Evolutionary conservation across 2,329 filamentous ascomycete species (phyloP).

Genomic region (Waltergamsia citrina): DNA sequence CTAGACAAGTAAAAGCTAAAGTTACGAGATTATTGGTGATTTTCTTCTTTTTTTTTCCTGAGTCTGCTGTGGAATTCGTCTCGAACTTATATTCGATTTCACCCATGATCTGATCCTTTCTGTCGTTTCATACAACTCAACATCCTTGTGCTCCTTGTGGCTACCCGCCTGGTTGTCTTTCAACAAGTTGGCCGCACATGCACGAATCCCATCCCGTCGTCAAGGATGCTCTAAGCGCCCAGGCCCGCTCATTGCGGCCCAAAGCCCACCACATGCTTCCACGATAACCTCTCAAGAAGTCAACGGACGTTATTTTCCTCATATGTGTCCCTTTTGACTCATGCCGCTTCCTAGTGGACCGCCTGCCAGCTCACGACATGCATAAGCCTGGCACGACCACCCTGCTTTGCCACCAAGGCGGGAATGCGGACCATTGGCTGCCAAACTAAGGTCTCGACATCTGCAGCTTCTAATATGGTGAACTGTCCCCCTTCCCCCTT

Average conservation of each 20-base stretch:
- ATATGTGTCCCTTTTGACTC: slow-evolving; percentile 1
- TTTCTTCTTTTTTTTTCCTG: too few species aligned
- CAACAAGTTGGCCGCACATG: neutral
- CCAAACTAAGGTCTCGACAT: too few species aligned
- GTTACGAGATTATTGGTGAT: too few species aligned
- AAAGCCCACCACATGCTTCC: neutral
- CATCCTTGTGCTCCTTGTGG: neutral
- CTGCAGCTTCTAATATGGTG: too few species aligned
- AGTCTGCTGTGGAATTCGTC: too few species aligned
- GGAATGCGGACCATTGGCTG: neutral
- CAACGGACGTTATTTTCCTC: neutral
- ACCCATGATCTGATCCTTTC: too few species aligned
- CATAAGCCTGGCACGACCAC: slow-evolving; percentile 1
- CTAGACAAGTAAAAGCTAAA: too few species aligned
- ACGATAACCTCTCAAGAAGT: too few species aligned
- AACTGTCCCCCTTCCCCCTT: neutral
- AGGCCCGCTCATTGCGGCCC: slow-evolving; percentile 1
- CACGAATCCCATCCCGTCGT: neutral
- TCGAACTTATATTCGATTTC: too few species aligned
- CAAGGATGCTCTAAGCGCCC: neutral
- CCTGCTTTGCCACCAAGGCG: neutral
- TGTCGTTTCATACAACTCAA: too few species aligned
- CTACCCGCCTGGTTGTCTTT: neutral
- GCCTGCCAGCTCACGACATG: slow-evolving; percentile 2
- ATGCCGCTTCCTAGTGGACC: neutral